Percentiles rank a stretch among this genome's conserved stretches.
Evolutionary conservation across 2,329 filamentous ascomycete genomes (phyloP).

Genomic region (Verticillium klebahnii): DNA sequence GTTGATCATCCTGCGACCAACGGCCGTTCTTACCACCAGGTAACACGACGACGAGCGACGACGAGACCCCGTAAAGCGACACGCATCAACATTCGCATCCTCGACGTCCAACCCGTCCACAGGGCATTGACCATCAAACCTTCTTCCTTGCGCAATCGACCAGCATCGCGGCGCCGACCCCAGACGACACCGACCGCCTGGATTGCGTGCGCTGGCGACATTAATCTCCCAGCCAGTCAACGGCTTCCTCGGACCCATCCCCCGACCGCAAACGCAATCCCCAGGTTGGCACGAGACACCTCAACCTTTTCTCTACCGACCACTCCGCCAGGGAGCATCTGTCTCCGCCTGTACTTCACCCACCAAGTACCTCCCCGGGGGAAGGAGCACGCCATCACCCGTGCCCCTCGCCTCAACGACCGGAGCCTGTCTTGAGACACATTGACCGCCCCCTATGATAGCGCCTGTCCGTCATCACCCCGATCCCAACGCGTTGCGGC

Average conservation of each 20-base stretch:
- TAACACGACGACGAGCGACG: not conserved
- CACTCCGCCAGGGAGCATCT: not conserved
- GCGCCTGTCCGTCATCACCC: not conserved
- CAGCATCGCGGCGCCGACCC: not conserved
- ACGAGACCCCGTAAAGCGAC: not conserved
- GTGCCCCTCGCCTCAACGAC: not conserved
- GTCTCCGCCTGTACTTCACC: not conserved
- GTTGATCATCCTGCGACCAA: not conserved
- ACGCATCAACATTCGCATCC: not conserved
- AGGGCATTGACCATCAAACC: not conserved
- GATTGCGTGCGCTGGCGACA: conserved; percentile 1
- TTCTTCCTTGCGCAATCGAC: not conserved
- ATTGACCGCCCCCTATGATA: not conserved
- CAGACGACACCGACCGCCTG: not conserved
- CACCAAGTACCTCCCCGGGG: not conserved
- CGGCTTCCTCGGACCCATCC: not conserved
- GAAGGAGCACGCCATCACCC: conserved; percentile 3
- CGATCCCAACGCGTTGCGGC: not conserved
- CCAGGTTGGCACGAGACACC: not conserved
- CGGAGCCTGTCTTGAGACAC: not conserved
- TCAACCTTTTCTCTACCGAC: not conserved
- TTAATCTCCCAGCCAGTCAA: not conserved
- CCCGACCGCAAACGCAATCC: not conserved
- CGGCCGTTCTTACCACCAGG: not conserved
- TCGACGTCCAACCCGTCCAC: not conserved